Percentiles rank a stretch among this genome's conserved stretches.
Evolutionary conservation across 352 stramenopile genomes (phyloP).

Genomic region (Pythium diclinum): DNA sequence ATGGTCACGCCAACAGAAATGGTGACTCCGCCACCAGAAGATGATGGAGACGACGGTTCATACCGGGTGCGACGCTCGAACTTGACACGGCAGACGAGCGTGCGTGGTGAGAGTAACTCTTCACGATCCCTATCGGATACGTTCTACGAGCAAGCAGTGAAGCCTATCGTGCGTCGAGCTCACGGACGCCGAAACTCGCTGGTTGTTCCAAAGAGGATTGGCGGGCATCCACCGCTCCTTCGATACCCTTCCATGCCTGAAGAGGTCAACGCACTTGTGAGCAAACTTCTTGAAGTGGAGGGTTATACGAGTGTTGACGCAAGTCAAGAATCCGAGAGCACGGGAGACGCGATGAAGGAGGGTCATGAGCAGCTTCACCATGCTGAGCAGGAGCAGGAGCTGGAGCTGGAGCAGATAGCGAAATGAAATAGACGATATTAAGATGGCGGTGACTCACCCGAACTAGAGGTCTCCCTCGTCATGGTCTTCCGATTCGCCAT

Average conservation of each 20-base stretch:
- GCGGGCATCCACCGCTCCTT: conserved; percentile 19
- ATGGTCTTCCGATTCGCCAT: conserved; percentile 26
- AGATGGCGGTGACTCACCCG: background rate
- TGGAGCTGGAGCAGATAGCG: background rate
- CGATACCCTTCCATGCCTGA: conserved; percentile 35
- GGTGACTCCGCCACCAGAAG: background rate
- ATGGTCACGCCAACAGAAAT: background rate
- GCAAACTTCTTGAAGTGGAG: conserved; percentile 44
- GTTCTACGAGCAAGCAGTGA: conserved; percentile 6
- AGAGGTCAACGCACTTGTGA: conserved; percentile 48
- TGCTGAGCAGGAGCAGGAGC: background rate
- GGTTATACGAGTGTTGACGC: conserved; percentile 31
- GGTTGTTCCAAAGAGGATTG: conserved; percentile 2
- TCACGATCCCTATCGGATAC: background rate
- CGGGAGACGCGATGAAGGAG: background rate
- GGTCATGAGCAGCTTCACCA: background rate
- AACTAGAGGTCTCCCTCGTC: conserved; percentile 31
- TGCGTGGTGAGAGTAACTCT: background rate
- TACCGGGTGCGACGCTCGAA: background rate
- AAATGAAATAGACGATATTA: background rate
- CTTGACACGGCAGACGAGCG: background rate
- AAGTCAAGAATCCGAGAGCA: background rate
- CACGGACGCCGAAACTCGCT: conserved; percentile 12
- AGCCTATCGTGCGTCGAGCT: background rate
- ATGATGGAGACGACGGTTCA: background rate